Base-by-base conservation (phyloP, 75 land plant genomes). In the Isoetes taiwanensis region DNA sequence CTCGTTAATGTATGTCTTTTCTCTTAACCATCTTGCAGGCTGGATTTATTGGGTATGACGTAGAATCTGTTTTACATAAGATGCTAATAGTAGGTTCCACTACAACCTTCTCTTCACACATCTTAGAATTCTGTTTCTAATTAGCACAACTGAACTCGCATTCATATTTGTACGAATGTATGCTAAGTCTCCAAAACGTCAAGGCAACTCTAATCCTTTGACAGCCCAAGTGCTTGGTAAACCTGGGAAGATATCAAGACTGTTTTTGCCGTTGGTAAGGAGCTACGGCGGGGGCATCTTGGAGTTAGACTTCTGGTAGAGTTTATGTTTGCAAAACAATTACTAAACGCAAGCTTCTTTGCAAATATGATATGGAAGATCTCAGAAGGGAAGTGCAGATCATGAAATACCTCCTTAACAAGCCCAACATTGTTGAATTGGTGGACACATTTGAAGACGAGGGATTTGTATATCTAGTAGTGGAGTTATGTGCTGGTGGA, bases 281-380 rank as follows among this genome's bases (percentile, higher is more conserved):
- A 46, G 50, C 50, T 46, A 4, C 25, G 50, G 25, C n/a, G 50
- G 16, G 50, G 19, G 5, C 6, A 46, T 9, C 14, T 46, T 46
- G n/a, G 50, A 19, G 50, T 46, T 5, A 46, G 21, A 3, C 23
- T 19, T 46, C 50, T 46, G 5, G 21, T 19, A 19, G 21, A 46
- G 50, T 46, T 46, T 46, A 23, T 23, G 5, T 16, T 46, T n/a
- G n/a, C n/a, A 46, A 46, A n/a, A 46, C 50, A 19, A 46, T 46
- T 23, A 19, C 50, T 23, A 46, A 46, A n/a, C 50, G 50, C 50
- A 46, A 46, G 50, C 50, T 46, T 16, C 16, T 46, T 16, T 19
- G 25, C 50, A 46, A 46, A 23, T 16, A 46, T 23, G 50, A 46
- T 46, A 23, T 46, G 50, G 50, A 46, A 19, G 50, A 46, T n/a